phyloP scores from a whole-genome alignment of 176 grass and related monocot genomes.

The Thalia dealbata region DNA sequence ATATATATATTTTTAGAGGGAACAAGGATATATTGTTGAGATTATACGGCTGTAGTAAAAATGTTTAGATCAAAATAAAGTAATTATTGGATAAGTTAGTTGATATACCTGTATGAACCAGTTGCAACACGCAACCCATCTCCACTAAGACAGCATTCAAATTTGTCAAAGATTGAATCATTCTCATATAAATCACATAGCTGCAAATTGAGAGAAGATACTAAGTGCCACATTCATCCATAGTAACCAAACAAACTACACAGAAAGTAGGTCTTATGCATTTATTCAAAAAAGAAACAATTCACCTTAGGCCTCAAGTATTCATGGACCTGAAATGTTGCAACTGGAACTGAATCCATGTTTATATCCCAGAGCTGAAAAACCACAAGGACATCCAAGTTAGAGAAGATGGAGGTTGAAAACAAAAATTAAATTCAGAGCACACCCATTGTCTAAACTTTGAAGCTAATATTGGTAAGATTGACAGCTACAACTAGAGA shows the following conservation, averaged over 20 bases:
- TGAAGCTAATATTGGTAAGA: too few species aligned
- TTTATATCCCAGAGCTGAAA: slow-evolving; percentile 9
- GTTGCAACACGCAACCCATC: slow-evolving; percentile 82
- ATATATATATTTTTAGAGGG: not conserved
- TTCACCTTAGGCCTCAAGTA: slow-evolving; percentile 45
- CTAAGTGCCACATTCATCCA: not conserved
- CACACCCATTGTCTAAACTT: too few species aligned
- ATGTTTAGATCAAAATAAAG: slow-evolving; percentile 1
- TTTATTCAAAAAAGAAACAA: slow-evolving; percentile 8
- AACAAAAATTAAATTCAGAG: slow-evolving; percentile 1
- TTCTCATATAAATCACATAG: slow-evolving; percentile 98
- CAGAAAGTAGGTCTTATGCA: not conserved
- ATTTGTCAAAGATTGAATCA: slow-evolving; percentile 99
- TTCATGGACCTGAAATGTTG: not conserved
- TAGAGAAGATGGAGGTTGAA: slow-evolving; percentile 26
- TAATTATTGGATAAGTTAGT: slow-evolving; percentile 9
- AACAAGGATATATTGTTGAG: not conserved
- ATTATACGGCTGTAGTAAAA: too few species aligned
- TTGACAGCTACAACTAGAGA: too few species aligned
- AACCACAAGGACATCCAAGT: slow-evolving; percentile 51
- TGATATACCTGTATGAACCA: slow-evolving; percentile 85
- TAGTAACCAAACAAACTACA: not conserved
- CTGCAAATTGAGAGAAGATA: slow-evolving; percentile 32
- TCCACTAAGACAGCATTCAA: slow-evolving; percentile 90
- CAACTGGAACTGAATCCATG: slow-evolving; percentile 9